Conservation (phyloP, 2,329 filamentous ascomycete species). For the Byssochlamys sp. region DNA sequence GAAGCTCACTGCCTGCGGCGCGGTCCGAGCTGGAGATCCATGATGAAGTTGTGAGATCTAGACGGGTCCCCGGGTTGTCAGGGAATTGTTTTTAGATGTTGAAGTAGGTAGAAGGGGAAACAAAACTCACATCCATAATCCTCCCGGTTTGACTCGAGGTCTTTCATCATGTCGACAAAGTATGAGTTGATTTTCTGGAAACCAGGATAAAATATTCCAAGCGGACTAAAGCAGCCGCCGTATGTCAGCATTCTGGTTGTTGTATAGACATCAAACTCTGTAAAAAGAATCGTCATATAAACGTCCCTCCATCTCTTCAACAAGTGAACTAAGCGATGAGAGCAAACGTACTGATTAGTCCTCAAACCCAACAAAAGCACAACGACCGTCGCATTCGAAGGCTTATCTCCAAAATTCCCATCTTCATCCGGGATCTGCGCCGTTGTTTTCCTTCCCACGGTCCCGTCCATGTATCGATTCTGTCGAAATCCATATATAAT, state of each 20-base stretch:
- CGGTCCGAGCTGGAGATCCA: slow-evolving; percentile 33
- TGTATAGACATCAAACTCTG: not conserved
- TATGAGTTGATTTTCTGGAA: slow-evolving; percentile 29
- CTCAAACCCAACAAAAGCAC: slow-evolving; percentile 5
- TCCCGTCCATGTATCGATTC: slow-evolving; percentile 3
- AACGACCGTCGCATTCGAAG: slow-evolving; percentile 2
- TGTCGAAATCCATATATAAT: slow-evolving; percentile 4
- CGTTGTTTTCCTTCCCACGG: slow-evolving; percentile 4
- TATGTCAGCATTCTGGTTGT: not conserved
- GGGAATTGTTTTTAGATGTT: not conserved
- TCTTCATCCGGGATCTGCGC: slow-evolving; percentile 5
- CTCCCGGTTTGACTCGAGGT: slow-evolving; percentile 28
- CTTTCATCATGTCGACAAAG: slow-evolving; percentile 32
- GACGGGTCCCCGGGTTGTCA: not conserved
- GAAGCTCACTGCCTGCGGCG: slow-evolving; percentile 30
- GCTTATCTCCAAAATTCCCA: slow-evolving; percentile 1
- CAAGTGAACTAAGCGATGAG: not conserved
- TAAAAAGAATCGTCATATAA: not conserved
- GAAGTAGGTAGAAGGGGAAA: not conserved
- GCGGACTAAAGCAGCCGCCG: slow-evolving; percentile 19
- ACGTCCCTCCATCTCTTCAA: not conserved
- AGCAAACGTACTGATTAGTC: slow-evolving; percentile 4
- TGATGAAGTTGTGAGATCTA: slow-evolving; percentile 33
- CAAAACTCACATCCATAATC: slow-evolving; percentile 32
- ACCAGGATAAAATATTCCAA: slow-evolving; percentile 41